Evolutionary conservation across 1,284 basidiomycete species (phyloP).

Genomic region (Chalciporus sp.): DNA sequence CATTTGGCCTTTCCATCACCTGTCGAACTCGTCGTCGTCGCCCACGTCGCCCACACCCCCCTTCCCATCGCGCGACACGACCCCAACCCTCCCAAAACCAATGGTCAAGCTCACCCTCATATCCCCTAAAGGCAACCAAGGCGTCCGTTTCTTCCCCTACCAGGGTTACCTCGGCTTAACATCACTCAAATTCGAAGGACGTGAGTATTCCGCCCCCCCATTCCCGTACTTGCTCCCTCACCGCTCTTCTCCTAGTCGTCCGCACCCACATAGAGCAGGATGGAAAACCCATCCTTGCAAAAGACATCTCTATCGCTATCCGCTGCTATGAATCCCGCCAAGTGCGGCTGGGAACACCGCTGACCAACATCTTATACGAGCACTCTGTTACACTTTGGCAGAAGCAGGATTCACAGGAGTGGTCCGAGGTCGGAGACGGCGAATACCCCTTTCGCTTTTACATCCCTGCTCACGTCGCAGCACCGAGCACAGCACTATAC

Average conservation of each 20-base stretch:
- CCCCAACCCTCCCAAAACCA: constrained; percentile 18
- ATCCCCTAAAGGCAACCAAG: constrained; percentile 66
- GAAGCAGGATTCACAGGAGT: constrained; percentile 57
- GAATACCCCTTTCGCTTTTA: constrained; percentile 73
- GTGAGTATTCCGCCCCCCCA: constrained; percentile 45
- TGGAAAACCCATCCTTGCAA: constrained; percentile 62
- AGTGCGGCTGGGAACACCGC: constrained; percentile 55
- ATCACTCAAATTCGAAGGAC: constrained; percentile 74
- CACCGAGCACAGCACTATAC: constrained; percentile 64
- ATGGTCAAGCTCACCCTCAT: constrained; percentile 69
- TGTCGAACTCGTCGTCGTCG: constrained; percentile 25
- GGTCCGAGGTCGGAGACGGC: constrained; percentile 59
- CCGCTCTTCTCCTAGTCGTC: constrained; percentile 48
- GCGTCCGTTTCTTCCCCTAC: constrained; percentile 72
- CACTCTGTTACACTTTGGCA: constrained; percentile 67
- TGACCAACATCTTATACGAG: constrained; percentile 69
- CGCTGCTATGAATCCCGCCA: constrained; percentile 78
- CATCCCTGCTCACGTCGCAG: constrained; percentile 62
- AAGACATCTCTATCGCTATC: constrained; percentile 64
- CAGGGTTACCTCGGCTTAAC: constrained; percentile 79
- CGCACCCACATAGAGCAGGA: constrained; percentile 73
- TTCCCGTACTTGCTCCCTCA: constrained; percentile 9
- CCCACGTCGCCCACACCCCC: constrained; percentile 27
- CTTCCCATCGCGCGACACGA: constrained; percentile 35
- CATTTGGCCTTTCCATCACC: constrained; percentile 11